A percentile compares a stretch with the other conserved stretches of the same genome.
Conservation (phyloP, 495 filamentous ascomycete genomes). For the Monascus purpureus region DNA sequence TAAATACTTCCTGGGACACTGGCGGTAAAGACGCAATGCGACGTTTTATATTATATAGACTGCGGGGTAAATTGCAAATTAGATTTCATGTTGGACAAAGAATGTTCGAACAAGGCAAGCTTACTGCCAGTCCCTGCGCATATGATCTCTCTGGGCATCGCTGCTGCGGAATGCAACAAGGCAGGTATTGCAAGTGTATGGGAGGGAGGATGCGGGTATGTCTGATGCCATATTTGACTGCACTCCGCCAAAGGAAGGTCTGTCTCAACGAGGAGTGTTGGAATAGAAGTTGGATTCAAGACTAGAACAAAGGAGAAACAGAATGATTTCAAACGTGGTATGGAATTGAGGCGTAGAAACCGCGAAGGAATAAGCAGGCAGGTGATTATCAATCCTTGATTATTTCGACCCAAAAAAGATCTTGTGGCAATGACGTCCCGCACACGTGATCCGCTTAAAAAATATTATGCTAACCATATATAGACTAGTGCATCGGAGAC, state of each 20-base stretch:
- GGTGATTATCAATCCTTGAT: conserved; percentile 11
- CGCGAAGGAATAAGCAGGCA: too few species aligned
- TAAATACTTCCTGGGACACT: conserved; percentile 82
- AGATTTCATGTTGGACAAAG: neutral
- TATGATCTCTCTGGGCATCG: conserved; percentile 87
- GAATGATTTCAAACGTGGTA: conserved; percentile 12
- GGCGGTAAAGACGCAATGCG: conserved; percentile 85
- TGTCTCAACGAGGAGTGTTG: too few species aligned
- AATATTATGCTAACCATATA: too few species aligned
- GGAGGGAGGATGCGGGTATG: conserved; percentile 44
- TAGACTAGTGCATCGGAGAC: too few species aligned
- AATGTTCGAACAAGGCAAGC: conserved; percentile 16
- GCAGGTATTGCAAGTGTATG: conserved; percentile 96
- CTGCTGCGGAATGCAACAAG: conserved; percentile 89
- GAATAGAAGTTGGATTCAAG: neutral
- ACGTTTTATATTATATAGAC: conserved; percentile 94
- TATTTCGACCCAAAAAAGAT: too few species aligned
- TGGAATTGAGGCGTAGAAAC: conserved; percentile 7
- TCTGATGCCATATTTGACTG: neutral
- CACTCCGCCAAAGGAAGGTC: too few species aligned
- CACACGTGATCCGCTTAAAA: conserved; percentile 1
- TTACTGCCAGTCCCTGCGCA: conserved; percentile 98
- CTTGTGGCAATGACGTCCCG: conserved; percentile 3
- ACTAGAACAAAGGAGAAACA: neutral
- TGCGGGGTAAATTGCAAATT: conserved; percentile 15